Base-by-base conservation (phyloP, 768 basidiomycete species). In the Plicaturopsis crispa region DNA sequence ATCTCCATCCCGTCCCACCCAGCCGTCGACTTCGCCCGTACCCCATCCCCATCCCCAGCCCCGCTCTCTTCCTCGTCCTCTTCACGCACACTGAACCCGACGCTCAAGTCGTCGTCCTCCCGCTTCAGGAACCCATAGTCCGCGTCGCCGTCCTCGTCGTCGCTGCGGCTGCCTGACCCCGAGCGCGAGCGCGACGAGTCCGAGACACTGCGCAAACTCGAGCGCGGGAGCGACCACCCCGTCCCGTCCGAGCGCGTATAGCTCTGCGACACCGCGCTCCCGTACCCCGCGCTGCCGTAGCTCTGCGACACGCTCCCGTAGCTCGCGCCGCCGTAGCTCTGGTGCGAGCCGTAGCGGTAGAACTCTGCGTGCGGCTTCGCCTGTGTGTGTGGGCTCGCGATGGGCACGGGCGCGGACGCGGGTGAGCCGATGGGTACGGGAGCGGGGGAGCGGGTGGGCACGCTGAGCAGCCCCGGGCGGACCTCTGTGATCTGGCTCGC, bases 1-100 rank as follows among this genome's bases (percentile, higher is more conserved):
- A 85, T 82, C 42, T 78, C 76, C 67, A 74, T 69, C 4, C 73
- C 76, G 35, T 77, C 74, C 77, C 76, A 78, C 41, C 51, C 48
- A 17, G 56, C 49, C 33, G 49, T 39, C 8, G 13, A 13, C 18
- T 14, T 36, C 16, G 17, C 43, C 14, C 14, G 10, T 28, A 8
- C 14, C 26, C 26, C 26, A n/a, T n/a, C n/a, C n/a, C n/a, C n/a
- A n/a, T n/a, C n/a, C 8, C 43, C 47, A 28, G 48, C 45, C 26
- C 46, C 52, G 14, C 52, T 53, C 43, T 65, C 63, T 37, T 64
- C 63, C 48, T 72, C 76, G 20, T 67, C 68, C 47, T 71, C 70
- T 47, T 72, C 72, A 22, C 62, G 50, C 16, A 69, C 62, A 40
- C 60, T 64, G 41, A 60, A 65, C 36, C 60, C 63, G 40, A 55